phyloP scores from a whole-genome alignment of 306 rosid genomes.

The Lupinus albus region DNA sequence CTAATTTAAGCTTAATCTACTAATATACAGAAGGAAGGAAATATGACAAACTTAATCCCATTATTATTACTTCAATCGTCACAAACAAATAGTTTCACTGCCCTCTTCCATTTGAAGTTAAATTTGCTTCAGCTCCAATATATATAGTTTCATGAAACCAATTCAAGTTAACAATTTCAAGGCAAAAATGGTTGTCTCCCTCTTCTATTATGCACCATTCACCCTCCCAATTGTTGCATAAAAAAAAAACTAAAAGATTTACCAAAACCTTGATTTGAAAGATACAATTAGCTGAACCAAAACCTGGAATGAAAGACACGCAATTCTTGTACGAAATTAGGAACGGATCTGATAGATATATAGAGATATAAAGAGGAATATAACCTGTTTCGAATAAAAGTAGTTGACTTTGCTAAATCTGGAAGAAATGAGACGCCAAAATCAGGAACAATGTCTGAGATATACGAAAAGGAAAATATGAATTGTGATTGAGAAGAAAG shows the following conservation, averaged over 20 bases:
- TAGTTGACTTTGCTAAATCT: slow-evolving; percentile 15
- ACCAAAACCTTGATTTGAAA: background rate
- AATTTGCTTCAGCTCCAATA: slow-evolving; percentile 15
- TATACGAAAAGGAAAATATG: background rate
- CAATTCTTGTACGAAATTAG: background rate
- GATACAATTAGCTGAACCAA: slow-evolving; percentile 4
- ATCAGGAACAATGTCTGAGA: slow-evolving; percentile 14
- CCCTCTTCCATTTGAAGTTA: background rate
- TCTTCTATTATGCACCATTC: too few species aligned
- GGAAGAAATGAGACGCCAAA: slow-evolving; percentile 8
- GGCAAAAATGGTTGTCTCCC: background rate
- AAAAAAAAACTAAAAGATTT: background rate
- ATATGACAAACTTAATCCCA: background rate
- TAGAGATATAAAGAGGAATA: background rate
- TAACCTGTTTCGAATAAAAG: slow-evolving; percentile 47
- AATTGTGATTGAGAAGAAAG: slow-evolving; percentile 1
- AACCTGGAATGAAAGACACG: background rate
- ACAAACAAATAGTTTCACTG: background rate
- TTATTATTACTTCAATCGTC: slow-evolving; percentile 6
- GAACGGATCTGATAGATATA: slow-evolving; percentile 34
- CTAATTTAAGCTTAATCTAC: slow-evolving; percentile 4
- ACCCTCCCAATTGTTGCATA: slow-evolving; percentile 22
- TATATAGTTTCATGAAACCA: slow-evolving; percentile 3
- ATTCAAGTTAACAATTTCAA: slow-evolving; percentile 30
- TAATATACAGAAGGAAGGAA: background rate